These are phyloP conservation scores for Hysterium pulicare DNA, from an alignment of 2,329 filamentous ascomycete genomes.

Conservation along the genomic window DNA sequence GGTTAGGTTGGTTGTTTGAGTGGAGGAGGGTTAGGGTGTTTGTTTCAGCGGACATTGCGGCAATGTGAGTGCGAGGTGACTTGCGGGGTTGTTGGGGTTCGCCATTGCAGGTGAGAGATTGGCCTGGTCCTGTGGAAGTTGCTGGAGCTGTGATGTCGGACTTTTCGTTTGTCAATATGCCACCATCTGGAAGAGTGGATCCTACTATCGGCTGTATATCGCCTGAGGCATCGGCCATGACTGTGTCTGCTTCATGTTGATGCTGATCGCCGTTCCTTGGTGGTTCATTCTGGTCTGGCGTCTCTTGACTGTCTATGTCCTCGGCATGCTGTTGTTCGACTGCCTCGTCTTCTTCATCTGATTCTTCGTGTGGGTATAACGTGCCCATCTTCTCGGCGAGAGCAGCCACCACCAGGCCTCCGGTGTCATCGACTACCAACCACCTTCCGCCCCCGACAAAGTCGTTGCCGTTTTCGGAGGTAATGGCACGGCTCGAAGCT, in stretches of 20 bases:
- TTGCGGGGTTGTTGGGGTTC: constrained; percentile 19
- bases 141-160: constrained; percentile 4
- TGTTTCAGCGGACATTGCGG: constrained; percentile 62
- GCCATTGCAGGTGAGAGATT: constrained; percentile 8
- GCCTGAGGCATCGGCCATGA: constrained; percentile 17
- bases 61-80: constrained; percentile 28
- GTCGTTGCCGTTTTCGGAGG: constrained; percentile 29
- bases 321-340: constrained; percentile 1
- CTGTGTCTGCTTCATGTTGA: constrained; percentile 12
- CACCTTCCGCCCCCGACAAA: constrained; percentile 59
- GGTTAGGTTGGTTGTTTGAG: constrained; percentile 79
- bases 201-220: neutral
- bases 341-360: constrained; percentile 17
- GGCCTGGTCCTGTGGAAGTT: neutral
- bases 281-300: neutral
- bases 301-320: constrained; percentile 7
- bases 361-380: constrained; percentile 52
- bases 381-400: constrained; percentile 88
- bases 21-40: constrained; percentile 83
- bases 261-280: neutral
- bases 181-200: neutral
- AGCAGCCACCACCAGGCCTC: constrained; percentile 75
- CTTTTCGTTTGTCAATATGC: neutral
- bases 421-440: constrained; percentile 83
- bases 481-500: constrained; percentile 36